phyloP scores from a whole-genome alignment of 2,329 filamentous ascomycete genomes.

The Penicillium sp. region DNA sequence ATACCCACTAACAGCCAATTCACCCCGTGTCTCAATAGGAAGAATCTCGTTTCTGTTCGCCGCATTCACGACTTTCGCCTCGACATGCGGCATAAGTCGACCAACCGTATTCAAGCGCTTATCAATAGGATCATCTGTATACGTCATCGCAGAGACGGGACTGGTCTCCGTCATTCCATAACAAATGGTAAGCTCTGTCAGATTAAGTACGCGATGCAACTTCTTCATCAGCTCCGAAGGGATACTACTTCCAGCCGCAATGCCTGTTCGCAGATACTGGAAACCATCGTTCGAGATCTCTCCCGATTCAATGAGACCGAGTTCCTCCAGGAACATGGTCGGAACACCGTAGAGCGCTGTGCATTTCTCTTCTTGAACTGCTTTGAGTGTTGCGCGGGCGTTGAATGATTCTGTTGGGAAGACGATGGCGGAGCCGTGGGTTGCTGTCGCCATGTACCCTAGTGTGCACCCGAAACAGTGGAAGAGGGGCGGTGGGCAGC shows the following conservation, averaged over 20 bases:
- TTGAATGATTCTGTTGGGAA: slow-evolving; percentile 88
- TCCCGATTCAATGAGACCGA: slow-evolving; percentile 68
- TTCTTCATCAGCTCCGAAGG: slow-evolving; percentile 69
- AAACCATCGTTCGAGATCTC: slow-evolving; percentile 55
- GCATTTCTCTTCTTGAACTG: slow-evolving; percentile 62
- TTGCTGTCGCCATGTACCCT: slow-evolving; percentile 94
- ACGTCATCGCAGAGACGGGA: slow-evolving; percentile 72
- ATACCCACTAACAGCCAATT: slow-evolving; percentile 81
- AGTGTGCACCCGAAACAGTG: slow-evolving; percentile 86
- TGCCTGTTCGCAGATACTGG: slow-evolving; percentile 75
- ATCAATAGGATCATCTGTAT: slow-evolving; percentile 69
- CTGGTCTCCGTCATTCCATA: slow-evolving; percentile 96
- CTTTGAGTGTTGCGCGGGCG: slow-evolving; percentile 66
- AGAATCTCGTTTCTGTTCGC: slow-evolving; percentile 60
- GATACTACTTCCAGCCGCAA: slow-evolving; percentile 83
- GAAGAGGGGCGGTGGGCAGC: slow-evolving; percentile 59
- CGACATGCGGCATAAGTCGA: slow-evolving; percentile 77
- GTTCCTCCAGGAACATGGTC: slow-evolving; percentile 90
- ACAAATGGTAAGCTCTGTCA: slow-evolving; percentile 84
- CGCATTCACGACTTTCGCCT: slow-evolving; percentile 73
- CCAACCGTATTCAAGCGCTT: slow-evolving; percentile 77
- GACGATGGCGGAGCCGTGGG: slow-evolving; percentile 74
- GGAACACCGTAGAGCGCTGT: slow-evolving; percentile 83
- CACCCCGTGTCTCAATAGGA: slow-evolving; percentile 67
- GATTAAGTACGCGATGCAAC: slow-evolving; percentile 70